These are phyloP conservation scores for Tetrahymena borealis DNA, from an alignment of 73 alveolate genomes.

Conservation along the genomic window DNA sequence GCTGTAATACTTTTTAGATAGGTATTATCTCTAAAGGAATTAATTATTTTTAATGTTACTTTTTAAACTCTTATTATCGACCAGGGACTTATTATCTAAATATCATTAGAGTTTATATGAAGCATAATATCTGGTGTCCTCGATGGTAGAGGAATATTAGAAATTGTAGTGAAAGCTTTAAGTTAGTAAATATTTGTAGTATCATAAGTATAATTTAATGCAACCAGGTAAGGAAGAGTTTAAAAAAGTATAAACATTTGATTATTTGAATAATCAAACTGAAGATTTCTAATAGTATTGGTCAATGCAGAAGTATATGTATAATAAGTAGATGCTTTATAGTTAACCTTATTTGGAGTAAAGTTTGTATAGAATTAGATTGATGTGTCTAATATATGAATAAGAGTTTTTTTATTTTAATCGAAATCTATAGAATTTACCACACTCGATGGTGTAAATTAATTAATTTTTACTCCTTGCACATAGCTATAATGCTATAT, in stretches of 20 bases:
- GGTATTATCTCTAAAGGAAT: neutral
- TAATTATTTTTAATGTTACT: neutral
- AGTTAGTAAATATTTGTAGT: neutral
- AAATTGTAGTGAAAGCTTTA: neutral
- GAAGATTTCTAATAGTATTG: neutral
- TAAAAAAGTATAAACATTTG: neutral
- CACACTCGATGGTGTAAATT: neutral
- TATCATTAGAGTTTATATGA: neutral
- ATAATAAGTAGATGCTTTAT: neutral
- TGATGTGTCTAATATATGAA: neutral
- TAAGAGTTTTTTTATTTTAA: neutral
- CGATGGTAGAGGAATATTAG: neutral
- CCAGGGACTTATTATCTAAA: neutral
- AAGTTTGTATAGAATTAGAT: neutral
- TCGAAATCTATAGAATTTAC: neutral
- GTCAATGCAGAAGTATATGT: neutral
- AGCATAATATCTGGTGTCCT: neutral
- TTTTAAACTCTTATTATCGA: neutral
- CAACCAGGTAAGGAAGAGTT: neutral
- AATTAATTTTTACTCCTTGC: neutral
- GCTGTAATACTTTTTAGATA: neutral
- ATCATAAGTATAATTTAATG: neutral
- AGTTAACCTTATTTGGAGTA: neutral
- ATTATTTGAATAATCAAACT: neutral
- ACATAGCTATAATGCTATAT: neutral